Percentiles rank a stretch among this genome's conserved stretches.
Evolutionary conservation across 2,329 filamentous ascomycete species (phyloP).

Genomic region (Coniochaeta hoffmannii): DNA sequence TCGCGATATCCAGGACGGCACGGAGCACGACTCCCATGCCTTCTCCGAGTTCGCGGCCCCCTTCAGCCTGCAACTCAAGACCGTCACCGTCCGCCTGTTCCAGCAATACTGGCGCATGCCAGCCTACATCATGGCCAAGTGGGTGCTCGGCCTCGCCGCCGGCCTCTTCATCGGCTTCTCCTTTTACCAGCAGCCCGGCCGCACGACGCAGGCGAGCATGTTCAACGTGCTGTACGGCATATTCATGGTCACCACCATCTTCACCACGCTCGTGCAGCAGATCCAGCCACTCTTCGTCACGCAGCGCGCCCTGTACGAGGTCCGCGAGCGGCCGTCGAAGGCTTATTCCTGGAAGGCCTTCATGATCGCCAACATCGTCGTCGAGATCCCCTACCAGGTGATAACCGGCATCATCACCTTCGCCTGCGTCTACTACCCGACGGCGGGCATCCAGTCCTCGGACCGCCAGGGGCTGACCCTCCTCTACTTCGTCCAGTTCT

Average conservation of each 20-base stretch:
- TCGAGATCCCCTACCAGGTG: constrained; percentile 66
- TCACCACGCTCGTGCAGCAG: constrained; percentile 61
- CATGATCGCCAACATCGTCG: constrained; percentile 62
- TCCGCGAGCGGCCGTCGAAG: constrained; percentile 67
- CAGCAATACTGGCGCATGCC: constrained; percentile 81
- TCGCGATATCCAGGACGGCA: background rate
- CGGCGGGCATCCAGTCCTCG: constrained; percentile 39
- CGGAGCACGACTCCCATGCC: constrained; percentile 11
- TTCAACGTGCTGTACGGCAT: constrained; percentile 68
- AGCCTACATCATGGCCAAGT: constrained; percentile 69
- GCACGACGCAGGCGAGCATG: constrained; percentile 55
- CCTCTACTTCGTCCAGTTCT: constrained; percentile 56
- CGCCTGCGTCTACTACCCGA: constrained; percentile 61
- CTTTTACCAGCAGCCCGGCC: constrained; percentile 44
- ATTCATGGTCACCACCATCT: constrained; percentile 71
- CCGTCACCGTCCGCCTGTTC: constrained; percentile 63
- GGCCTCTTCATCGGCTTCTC: constrained; percentile 70
- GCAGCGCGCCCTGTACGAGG: constrained; percentile 68
- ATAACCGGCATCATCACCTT: constrained; percentile 57
- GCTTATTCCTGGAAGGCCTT: constrained; percentile 71
- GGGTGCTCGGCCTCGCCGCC: constrained; percentile 49
- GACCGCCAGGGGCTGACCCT: constrained; percentile 59
- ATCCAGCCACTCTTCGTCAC: constrained; percentile 72
- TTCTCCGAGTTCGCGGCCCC: constrained; percentile 71
- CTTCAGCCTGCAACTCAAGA: constrained; percentile 55